Evolutionary conservation across 1,284 basidiomycete species (phyloP).

Genomic region (Puccinia novopanici): DNA sequence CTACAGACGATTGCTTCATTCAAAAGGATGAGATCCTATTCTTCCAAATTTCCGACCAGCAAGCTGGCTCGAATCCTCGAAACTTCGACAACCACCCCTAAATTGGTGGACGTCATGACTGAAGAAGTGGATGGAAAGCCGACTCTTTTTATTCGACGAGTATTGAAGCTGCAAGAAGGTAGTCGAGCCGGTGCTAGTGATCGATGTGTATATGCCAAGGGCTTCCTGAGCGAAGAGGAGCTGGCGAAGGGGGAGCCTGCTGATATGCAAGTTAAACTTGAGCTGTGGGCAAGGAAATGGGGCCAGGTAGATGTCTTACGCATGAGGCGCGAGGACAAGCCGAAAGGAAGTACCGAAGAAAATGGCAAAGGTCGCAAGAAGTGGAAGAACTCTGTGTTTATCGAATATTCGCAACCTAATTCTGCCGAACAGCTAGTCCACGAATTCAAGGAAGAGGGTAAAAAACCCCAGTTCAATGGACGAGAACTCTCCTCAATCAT

Average conservation of each 20-base stretch:
- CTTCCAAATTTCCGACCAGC: conserved; percentile 44
- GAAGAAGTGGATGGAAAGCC: conserved; percentile 42
- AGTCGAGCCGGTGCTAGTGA: conserved; percentile 46
- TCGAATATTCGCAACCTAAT: conserved; percentile 35
- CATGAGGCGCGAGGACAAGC: conserved; percentile 43
- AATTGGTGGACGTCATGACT: conserved; percentile 36
- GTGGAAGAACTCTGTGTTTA: conserved; percentile 50
- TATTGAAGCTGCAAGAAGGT: conserved; percentile 41
- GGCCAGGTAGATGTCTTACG: conserved; percentile 36
- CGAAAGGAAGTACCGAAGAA: not conserved
- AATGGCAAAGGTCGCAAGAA: not conserved
- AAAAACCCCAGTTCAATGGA: conserved; percentile 40
- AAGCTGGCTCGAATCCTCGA: conserved; percentile 45
- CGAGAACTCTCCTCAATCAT: conserved; percentile 38
- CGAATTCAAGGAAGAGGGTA: conserved; percentile 35
- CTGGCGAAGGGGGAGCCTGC: conserved; percentile 37
- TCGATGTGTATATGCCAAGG: conserved; percentile 48
- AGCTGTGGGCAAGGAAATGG: conserved; percentile 49
- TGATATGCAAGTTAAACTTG: conserved; percentile 44
- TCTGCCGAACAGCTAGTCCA: conserved; percentile 41
- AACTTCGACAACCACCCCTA: conserved; percentile 27
- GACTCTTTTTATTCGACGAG: conserved; percentile 22
- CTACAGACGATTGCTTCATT: conserved; percentile 50
- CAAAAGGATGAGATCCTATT: conserved; percentile 45
- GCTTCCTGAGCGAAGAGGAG: conserved; percentile 49